These are phyloP conservation scores for Hypoxylon sp. DNA, from an alignment of 2,329 filamentous ascomycete species.

Conservation along the genomic window DNA sequence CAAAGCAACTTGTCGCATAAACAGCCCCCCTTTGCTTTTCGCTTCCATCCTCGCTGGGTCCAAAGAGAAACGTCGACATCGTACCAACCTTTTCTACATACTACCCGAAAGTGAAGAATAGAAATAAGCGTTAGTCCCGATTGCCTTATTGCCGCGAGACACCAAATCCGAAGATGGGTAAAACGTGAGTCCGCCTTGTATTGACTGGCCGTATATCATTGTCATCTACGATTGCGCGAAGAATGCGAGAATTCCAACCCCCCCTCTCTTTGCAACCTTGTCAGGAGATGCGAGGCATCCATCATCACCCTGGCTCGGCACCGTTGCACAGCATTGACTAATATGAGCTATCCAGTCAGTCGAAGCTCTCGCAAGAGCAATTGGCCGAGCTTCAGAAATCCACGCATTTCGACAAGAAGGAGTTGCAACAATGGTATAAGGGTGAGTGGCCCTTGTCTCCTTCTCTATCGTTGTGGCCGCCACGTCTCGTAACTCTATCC, in stretches of 20 bases:
- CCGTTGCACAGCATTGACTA: constrained; percentile 11
- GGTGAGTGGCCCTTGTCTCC: constrained; percentile 66
- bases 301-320: constrained; percentile 7
- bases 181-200: constrained; percentile 46
- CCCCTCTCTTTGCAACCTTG: constrained; percentile 11
- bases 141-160: constrained; percentile 11
- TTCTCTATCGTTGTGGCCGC: constrained; percentile 1
- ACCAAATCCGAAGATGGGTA: constrained; percentile 45
- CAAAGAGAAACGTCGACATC: constrained; percentile 20
- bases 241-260: constrained; percentile 24
- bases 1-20: constrained; percentile 42
- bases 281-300: constrained; percentile 9
- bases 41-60: constrained; percentile 19
- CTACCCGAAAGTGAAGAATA: neutral
- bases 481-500: constrained; percentile 13
- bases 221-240: constrained; percentile 21
- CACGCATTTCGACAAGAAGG: constrained; percentile 99
- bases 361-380: constrained; percentile 97
- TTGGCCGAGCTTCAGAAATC: constrained; percentile 94
- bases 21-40: constrained; percentile 26
- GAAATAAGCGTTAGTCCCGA: neutral
- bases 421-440: constrained; percentile 99
- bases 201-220: constrained; percentile 10
- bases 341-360: constrained; percentile 75
- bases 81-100: constrained; percentile 1